Base-by-base conservation (phyloP, 805 yeast species). In the Saturnispora bothae region DNA sequence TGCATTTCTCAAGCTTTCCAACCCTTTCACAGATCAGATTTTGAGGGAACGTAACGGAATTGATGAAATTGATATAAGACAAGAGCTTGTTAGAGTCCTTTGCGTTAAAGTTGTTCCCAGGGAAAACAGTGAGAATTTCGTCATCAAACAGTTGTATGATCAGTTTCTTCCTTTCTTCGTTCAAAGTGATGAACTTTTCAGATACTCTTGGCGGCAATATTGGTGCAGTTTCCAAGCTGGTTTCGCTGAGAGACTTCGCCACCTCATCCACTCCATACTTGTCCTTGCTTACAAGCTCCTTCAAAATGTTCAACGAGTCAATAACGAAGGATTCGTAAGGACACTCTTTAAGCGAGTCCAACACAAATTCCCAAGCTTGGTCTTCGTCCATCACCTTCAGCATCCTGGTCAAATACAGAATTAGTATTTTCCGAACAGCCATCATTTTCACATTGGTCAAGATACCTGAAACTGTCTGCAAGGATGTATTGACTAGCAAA, bases 221-320 rank as follows among this genome's bases (percentile, higher is more conserved):
- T 10, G 68, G 20, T 21, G 7, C 30, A 14, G 18, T 30, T 29
- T 16, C 27, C 9, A 3, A 33, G 12, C 15, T 41, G 36, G 4
- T 27, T 16, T 13, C 5, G 4, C 4, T 14, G 13, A 30, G 15
- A 17, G 16, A 4, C 13, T 8, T 17, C 18, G 9, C 18, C 18
- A 30, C 12, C 13, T 30, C 33, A 9, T 34, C 38, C 12, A 9
- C 19, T 2, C 26, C 5, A 21, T 4, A 15, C 7, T 18, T 20
- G 9, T 36, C 35, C 8, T 21, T 28, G 5, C 4, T n/a, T 46
- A 76, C 55, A 44, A 85, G 63, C 47, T 78, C 84, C 53, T 80
- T 84, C 50, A 85, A 66, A 18, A 84, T 74, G 4, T 78, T 73
- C 14, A 84, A 68, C 27, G 76, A 59, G 3, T 75, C 75, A 18